Percentiles rank a stretch among this genome's conserved stretches.
Conservation (phyloP, 805 yeast genomes). For the Brettanomyces bruxellensis region DNA sequence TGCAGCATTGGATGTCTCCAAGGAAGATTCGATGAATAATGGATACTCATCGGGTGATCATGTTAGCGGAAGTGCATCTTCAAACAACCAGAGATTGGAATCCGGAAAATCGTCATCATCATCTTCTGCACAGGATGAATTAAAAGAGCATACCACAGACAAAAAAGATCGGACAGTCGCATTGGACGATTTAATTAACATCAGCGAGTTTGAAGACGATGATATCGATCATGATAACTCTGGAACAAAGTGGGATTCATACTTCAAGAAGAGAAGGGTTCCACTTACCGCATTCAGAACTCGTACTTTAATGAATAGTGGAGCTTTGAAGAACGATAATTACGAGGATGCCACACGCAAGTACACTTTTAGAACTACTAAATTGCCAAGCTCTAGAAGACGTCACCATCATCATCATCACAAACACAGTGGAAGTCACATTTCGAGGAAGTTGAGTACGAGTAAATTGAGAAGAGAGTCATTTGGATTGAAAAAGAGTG, state of each 20-base stretch:
- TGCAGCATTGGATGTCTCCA: background rate
- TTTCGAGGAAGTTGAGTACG: background rate
- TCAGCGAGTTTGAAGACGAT: conserved; percentile 72
- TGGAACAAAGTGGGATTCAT: background rate
- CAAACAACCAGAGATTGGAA: background rate
- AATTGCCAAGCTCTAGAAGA: background rate
- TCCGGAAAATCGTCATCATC: background rate
- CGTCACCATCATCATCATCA: conserved; percentile 1
- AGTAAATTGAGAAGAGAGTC: background rate
- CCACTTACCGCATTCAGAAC: conserved; percentile 90
- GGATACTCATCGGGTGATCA: background rate
- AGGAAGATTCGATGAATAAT: background rate
- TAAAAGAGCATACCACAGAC: conserved; percentile 3
- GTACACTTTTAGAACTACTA: conserved; percentile 12
- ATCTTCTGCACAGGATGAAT: background rate
- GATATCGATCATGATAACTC: conserved; percentile 12
- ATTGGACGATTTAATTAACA: conserved; percentile 77
- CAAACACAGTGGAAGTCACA: background rate
- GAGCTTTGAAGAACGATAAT: conserved; percentile 1
- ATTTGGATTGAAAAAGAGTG: conserved; percentile 1
- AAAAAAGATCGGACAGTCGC: conserved; percentile 11
- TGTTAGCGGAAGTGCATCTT: background rate
- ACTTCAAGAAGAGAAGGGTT: conserved; percentile 36
- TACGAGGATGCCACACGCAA: conserved; percentile 11
- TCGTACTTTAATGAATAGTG: conserved; percentile 40